Evolutionary conservation across 2,329 filamentous ascomycete species (phyloP), one percentile per base, ranked within the genome.

Genomic region (Anisogramma anomala): DNA sequence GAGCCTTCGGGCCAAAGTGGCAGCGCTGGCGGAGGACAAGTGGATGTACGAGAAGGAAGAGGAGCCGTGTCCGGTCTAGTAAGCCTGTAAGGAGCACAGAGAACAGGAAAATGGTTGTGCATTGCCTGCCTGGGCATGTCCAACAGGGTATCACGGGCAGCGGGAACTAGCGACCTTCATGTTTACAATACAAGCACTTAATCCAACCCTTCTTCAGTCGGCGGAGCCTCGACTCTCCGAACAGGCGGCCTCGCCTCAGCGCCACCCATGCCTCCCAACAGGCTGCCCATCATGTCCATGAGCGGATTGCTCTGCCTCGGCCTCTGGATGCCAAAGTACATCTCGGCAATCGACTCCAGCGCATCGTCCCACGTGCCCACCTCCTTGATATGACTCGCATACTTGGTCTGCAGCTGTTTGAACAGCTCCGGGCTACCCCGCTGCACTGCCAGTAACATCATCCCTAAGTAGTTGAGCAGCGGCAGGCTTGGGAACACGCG

Each of bases 251-350:
- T 65, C 46, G 60, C 52, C n/a, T 51, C 55, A 25, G 56, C 69
- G n/a, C 71, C 73, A 14, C 66, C 68, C 42, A 68, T 69, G 18
- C 71, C 74, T 6, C 67, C 69, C 37, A 98, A 84, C 70, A 98
- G 77, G 48, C 79, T 88, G 35, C 87, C 88, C 84, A 98, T 93
- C 88, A 98, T 96, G 58, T 98, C 91, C 63, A 96, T 77, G 60
- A 98, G 68, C 3, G 88, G 88, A 60, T 96, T 96, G 49, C 81
- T 83, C 66, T 94, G 86, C 54, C 82, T 74, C 34, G 88, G 89
- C 56, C 87, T 81, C 65, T 79, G 76, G 58, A 98, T 93, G 26
- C 79, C 79, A 64, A 98, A 98, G 68, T 96, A 98, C 77, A 94
- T 88, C 66, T 98, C 89, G 36, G 83, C 89, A 53, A 98, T 80